Base-by-base conservation (phyloP, 2,329 filamentous ascomycete species). In the Westerdykella ornata region DNA sequence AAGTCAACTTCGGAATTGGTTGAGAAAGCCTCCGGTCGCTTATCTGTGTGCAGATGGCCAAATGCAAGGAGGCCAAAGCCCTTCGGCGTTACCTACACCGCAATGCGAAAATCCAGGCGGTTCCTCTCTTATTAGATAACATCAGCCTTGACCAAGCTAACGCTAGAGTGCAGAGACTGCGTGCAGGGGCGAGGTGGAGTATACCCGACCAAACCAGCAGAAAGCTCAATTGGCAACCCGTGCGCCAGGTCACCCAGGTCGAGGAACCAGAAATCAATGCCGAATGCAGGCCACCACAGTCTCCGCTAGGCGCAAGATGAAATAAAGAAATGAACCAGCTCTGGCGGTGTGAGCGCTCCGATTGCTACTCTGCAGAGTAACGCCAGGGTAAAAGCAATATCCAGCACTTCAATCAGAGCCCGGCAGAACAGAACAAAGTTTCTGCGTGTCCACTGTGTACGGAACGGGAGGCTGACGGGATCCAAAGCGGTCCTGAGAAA, bases 351-450 rank as follows among this genome's bases (percentile, higher is more conserved):
- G 43, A 31, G 20, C 30, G 39, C 20, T 38, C 41, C 43, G 47
- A 38, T 30, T 41, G 49, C 51, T 42, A 46, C 41, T 52, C 47
- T 51, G 53, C 47, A 45, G 46, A 40, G 47, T 39, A 52, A 52
- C 44, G 47, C 47, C 20, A 44, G 41, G 43, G 37, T 45, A 46
- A 51, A 47, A 51, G 49, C 49, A 44, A 19, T 36, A n/a, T 41
- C 32, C 22, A 26, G 22, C 8, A 26, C 22, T 26, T 26, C 22
- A 26, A 26, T 26, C 8, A 26, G 22, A 26, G 22, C 8, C 3
- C 4, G 22, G 22, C 3, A 9, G 22, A 11, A 26, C 7, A 26
- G 22, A 11, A 26, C 8, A 2, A 26, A 9, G 7, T 7, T 26
- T 26, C 7, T 8, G 22, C 22, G 12, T 26, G 22, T 4, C 22